Percentiles rank a stretch among this genome's conserved stretches.
phyloP scores from a whole-genome alignment of 73 alveolate genomes.

The Paramecium biaurelia region DNA sequence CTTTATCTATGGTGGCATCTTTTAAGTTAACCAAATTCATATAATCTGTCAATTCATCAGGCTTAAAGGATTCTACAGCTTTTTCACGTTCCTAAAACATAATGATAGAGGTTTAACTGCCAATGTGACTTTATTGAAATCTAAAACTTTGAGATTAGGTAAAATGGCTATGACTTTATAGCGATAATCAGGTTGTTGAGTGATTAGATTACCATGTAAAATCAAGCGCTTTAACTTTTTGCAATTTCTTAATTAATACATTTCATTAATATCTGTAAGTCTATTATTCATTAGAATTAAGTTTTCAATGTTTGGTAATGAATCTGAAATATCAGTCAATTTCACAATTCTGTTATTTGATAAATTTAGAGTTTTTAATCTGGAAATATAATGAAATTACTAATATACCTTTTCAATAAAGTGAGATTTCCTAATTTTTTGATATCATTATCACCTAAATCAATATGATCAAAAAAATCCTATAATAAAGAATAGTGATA shows the following conservation, averaged over 20 bases:
- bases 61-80: background rate
- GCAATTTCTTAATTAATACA: constrained; percentile 57
- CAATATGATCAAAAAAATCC: constrained; percentile 64
- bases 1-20: constrained; percentile 27
- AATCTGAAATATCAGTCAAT: constrained; percentile 55
- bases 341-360: constrained; percentile 50
- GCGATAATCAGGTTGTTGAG: constrained; percentile 56
- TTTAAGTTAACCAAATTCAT: constrained; percentile 29
- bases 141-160: constrained; percentile 48
- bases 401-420: constrained; percentile 46
- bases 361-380: constrained; percentile 56
- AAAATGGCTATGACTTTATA: constrained; percentile 50
- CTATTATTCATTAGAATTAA: constrained; percentile 58
- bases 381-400: background rate
- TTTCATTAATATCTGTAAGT: constrained; percentile 63
- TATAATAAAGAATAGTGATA: constrained; percentile 6
- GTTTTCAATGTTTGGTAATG: constrained; percentile 51
- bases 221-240: constrained; percentile 58
- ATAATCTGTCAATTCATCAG: constrained; percentile 29
- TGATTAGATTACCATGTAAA: constrained; percentile 47
- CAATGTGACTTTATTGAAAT: constrained; percentile 41
- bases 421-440: constrained; percentile 60
- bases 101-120: background rate
- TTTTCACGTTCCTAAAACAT: background rate
- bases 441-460: constrained; percentile 62